phyloP scores from a whole-genome alignment of 306 rosid species.

The Lithocarpus polystachyus region DNA sequence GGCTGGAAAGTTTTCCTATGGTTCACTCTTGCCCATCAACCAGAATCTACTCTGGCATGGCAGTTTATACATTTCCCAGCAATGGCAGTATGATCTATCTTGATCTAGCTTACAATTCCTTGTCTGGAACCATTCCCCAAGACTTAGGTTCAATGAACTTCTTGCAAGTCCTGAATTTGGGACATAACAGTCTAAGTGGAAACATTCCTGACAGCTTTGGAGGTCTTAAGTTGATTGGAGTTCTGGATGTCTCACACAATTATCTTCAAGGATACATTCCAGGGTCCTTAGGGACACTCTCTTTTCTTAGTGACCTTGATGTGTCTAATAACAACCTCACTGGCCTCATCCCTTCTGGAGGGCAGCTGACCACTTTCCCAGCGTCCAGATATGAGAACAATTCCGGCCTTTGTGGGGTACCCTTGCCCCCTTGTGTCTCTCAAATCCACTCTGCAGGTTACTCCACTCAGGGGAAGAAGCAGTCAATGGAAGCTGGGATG shows the following conservation, averaged over 20 bases:
- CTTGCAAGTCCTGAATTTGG: constrained; percentile 65
- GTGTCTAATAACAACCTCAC: constrained; percentile 70
- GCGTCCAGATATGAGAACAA: constrained; percentile 67
- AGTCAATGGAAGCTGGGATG: constrained; percentile 36
- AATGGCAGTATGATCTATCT: constrained; percentile 70
- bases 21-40: constrained; percentile 63
- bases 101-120: constrained; percentile 64
- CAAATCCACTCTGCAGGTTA: constrained; percentile 18
- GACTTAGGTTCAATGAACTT: constrained; percentile 47
- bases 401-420: constrained; percentile 69
- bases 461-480: constrained; percentile 33
- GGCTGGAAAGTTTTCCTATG: constrained; percentile 58
- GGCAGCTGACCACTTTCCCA: constrained; percentile 73
- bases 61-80: constrained; percentile 48
- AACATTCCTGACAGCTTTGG: constrained; percentile 65
- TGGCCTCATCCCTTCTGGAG: constrained; percentile 65
- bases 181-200: constrained; percentile 62
- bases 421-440: constrained; percentile 41
- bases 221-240: constrained; percentile 50
- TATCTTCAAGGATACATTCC: constrained; percentile 56
- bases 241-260: constrained; percentile 75
- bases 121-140: constrained; percentile 56
- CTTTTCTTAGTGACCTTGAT: constrained; percentile 77
- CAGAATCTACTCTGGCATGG: constrained; percentile 62
- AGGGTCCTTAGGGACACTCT: constrained; percentile 51